Conservation (phyloP, 2,329 filamentous ascomycete genomes). For the Tolypocladium sp. region DNA sequence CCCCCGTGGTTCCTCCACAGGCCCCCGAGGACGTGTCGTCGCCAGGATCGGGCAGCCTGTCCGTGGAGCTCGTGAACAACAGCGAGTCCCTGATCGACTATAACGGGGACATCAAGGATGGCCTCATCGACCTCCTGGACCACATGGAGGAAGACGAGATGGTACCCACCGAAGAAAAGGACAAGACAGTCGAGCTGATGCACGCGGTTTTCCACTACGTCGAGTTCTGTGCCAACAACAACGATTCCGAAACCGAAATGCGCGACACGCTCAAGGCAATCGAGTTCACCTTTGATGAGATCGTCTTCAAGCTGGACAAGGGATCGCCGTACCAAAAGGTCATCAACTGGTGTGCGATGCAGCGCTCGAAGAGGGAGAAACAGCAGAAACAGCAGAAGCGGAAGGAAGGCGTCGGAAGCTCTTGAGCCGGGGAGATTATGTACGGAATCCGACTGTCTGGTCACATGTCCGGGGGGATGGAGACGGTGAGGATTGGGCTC, state of each 20-base stretch:
- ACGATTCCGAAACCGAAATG: neutral
- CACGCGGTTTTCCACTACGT: neutral
- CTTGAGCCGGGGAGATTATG: neutral
- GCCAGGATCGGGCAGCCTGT: neutral
- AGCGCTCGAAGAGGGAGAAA: neutral
- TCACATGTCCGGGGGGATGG: too few relatives aligned
- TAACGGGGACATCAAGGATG: slow-evolving; percentile 1
- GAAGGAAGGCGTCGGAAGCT: neutral
- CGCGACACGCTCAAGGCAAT: neutral
- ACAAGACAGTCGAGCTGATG: neutral
- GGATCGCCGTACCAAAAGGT: neutral
- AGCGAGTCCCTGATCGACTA: neutral
- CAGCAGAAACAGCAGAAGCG: neutral
- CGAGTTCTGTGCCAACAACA: neutral
- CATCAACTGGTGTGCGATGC: neutral
- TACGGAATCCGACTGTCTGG: too few relatives aligned
- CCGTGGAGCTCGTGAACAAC: slow-evolving; percentile 2
- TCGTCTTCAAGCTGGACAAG: neutral
- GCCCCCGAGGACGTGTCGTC: neutral
- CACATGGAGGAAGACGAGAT: neutral
- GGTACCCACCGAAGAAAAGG: neutral
- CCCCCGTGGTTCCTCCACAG: neutral
- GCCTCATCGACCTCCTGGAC: neutral
- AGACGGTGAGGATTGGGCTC: too few relatives aligned
- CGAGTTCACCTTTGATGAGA: neutral